Evolutionary conservation across 23 red algal species (phyloP).

Genomic region (Chondrus crispus): DNA sequence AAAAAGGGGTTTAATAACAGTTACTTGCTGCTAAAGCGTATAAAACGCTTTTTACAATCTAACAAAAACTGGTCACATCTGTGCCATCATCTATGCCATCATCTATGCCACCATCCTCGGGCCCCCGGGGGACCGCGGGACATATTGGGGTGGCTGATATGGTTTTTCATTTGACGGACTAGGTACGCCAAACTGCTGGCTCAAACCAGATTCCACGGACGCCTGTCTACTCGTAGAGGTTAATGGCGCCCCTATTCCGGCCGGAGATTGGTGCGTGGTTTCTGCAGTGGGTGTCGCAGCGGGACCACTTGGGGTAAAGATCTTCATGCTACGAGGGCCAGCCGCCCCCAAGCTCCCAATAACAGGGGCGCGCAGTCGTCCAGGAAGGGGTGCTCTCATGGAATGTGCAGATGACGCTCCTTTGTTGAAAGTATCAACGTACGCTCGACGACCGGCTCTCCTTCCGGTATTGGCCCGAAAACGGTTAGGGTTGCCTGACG

Average conservation of each 20-base stretch:
- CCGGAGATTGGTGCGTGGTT: not conserved
- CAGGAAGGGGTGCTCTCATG: not conserved
- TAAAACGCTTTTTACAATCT: too few species aligned
- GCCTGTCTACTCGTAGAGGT: not conserved
- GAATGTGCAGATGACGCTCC: not conserved
- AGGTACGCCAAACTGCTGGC: not conserved
- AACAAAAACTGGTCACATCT: not conserved
- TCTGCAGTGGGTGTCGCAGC: not conserved
- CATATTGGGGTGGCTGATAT: not conserved
- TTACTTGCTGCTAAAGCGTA: too few species aligned
- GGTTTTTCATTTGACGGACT: not conserved
- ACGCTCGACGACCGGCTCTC: slow-evolving; percentile 20
- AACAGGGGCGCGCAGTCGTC: not conserved
- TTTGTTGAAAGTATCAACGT: slow-evolving; percentile 71
- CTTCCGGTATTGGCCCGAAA: slow-evolving; percentile 15
- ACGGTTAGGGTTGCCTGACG: slow-evolving; percentile 2
- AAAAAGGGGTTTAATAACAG: too few species aligned
- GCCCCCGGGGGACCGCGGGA: not conserved
- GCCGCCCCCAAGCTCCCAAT: not conserved
- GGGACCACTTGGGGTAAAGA: not conserved
- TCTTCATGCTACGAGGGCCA: not conserved
- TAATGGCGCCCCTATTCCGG: not conserved
- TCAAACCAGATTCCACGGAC: not conserved
- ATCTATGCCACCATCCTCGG: not conserved
- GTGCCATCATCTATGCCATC: not conserved